Base-by-base conservation (phyloP, 2,329 filamentous ascomycete genomes). In the Ploettnerulaceae sp. region DNA sequence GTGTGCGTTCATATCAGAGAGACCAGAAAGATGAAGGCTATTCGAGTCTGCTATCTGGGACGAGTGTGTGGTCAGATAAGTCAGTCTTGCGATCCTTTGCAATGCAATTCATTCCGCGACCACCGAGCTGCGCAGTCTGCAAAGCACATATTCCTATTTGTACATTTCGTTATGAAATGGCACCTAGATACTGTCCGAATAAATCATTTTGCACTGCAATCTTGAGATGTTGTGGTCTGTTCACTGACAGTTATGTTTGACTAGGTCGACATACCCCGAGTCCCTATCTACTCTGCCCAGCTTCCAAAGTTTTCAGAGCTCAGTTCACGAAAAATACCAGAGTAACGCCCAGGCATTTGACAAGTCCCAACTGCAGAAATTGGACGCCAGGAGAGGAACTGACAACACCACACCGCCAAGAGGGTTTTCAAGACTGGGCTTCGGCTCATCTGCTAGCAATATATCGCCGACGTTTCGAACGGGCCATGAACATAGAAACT, bases 311-410 rank as follows among this genome's bases (percentile, higher is more conserved):
- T 67, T 64, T 42, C 59, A 62, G 58, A 64, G 58, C 42, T 61
- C 58, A n/a, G 63, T 64, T 11, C 63, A 64, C 50, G 60, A 64
- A 17, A 51, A 53, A 42, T 65, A 60, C 44, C 61, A 60, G 52
- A 63, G 54, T 29, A 63, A 60, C 47, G 60, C 61, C 3, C 59
- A 65, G 44, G 63, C 63, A 45, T 68, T 66, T 48, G 66, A 68
- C 41, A 66, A 66, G 49, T 63, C 63, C 14, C 45, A 66, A 24
- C 41, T 68, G 25, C 64, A 65, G 29, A 67, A 65, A 47, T 45
- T 65, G 22, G 60, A 62, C 51, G 51, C 58, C 31, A 53, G 60
- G 31, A 59, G 59, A 49, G 53, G 52, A 15, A 55, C 51, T 26
- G 64, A 66, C 42, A 64, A 57, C 33, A 60, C 49, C 15, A 63